Evolutionary conservation across 768 basidiomycete genomes (phyloP), one percentile per base, ranked within the genome.

Genomic region (Boletus reticulatus): DNA sequence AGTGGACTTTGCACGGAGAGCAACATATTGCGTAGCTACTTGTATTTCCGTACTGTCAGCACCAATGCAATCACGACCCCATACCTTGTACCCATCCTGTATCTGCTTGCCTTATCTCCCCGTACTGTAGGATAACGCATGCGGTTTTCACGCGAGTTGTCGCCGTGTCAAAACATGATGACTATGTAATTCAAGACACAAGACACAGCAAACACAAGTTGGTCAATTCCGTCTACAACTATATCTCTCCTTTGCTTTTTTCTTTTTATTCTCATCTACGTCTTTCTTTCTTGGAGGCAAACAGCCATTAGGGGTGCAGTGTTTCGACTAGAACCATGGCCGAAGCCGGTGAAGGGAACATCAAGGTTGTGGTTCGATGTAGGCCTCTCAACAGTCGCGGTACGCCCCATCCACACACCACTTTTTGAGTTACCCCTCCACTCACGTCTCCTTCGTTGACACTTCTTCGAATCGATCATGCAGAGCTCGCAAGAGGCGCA

Each of bases 381-480:
- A 83, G 96, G 63, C 96, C 96, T 51, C 87, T 98, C 75, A 99
- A 99, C 72, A 76, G 87, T 67, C 87, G 95, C 73, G 95, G 94
- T 94, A 64, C 68, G 85, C 76, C 44, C 50, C 50, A 39, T 53
- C 49, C 58, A 50, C 51, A 48, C 37, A 17, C 51, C 44, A 24
- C 36, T 13, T 24, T 42, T 53, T 16, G 20, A 47, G 8, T 29
- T 38, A 24, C 45, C 12, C 44, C 52, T 48, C 59, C 48, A 51
- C 38, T 42, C 43, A 9, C 9, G 48, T 37, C 29, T 20, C 34
- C 20, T 47, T 54, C 22, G 2, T 9, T 32, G 11, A 17, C 46
- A 16, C 48, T 57, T 24, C 27, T 20, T 10, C 43, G 14, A 56
- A 55, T 22, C 50, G 42, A 49, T 55, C 60, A 55, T 58, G 42